Conservation (phyloP, 768 basidiomycete genomes). For the Naganishia friedmannii region DNA sequence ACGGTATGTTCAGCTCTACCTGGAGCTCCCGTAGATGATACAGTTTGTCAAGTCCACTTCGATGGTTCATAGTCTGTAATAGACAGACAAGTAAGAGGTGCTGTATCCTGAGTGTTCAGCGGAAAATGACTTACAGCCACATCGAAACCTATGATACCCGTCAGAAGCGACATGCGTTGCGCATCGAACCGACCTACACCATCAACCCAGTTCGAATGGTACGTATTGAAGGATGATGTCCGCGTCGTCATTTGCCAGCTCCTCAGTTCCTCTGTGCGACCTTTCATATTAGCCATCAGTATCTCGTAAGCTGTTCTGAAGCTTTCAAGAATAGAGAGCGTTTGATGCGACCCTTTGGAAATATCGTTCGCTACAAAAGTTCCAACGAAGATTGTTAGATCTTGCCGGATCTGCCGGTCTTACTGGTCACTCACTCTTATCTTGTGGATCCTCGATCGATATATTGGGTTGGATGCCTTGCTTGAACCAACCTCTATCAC, state of each 20-base stretch:
- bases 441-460: constrained; percentile 90
- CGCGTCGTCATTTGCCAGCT: constrained; percentile 58
- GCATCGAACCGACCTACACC: constrained; percentile 54
- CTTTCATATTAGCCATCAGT: constrained; percentile 69
- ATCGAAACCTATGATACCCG: constrained; percentile 75
- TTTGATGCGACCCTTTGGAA: constrained; percentile 79
- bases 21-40: constrained; percentile 40
- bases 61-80: constrained; percentile 41
- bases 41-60: constrained; percentile 35
- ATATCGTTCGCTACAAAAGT: constrained; percentile 77
- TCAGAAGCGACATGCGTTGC: constrained; percentile 64
- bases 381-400: neutral
- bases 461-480: constrained; percentile 55
- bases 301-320: constrained; percentile 70
- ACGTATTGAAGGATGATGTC: neutral
- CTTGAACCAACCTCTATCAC: constrained; percentile 73
- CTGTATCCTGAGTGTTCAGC: neutral
- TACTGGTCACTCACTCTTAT: constrained; percentile 65
- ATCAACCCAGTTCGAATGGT: constrained; percentile 15
- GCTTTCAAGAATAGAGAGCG: constrained; percentile 74
- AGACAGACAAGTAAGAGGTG: neutral
- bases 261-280: constrained; percentile 64
- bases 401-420: neutral
- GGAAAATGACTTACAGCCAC: constrained; percentile 63
- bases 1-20: constrained; percentile 38